These are phyloP conservation scores for Rhodotorula sp. DNA, from an alignment of 1,284 basidiomycete genomes.

Conservation along the genomic window DNA sequence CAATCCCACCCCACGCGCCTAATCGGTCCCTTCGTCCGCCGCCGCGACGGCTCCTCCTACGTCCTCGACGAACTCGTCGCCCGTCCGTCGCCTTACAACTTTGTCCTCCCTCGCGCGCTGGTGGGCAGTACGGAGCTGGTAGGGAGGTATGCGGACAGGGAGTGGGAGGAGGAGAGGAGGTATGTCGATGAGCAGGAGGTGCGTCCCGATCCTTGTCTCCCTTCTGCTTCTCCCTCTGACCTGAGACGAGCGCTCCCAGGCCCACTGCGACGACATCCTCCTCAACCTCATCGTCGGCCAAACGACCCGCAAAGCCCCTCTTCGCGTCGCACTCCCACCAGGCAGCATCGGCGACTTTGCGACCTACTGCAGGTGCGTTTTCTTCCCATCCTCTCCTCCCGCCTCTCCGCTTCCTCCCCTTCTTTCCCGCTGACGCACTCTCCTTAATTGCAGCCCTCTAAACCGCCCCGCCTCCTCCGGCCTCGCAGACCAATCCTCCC, in stretches of 20 bases:
- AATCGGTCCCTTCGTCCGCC: slow-evolving; percentile 3
- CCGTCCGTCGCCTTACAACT: not conserved
- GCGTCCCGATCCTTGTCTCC: not conserved
- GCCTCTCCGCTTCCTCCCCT: too few relatives aligned
- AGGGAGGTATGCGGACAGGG: not conserved
- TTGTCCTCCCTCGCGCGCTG: not conserved
- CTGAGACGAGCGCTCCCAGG: not conserved
- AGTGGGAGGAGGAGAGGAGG: not conserved
- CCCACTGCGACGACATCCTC: slow-evolving; percentile 16
- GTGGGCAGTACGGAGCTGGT: not conserved
- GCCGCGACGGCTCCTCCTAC: not conserved
- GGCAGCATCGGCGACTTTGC: slow-evolving; percentile 7
- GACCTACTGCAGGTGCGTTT: slow-evolving; percentile 6
- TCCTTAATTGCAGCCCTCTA: not conserved
- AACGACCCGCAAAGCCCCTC: not conserved
- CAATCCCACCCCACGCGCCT: slow-evolving; percentile 1
- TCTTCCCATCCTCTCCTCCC: not conserved
- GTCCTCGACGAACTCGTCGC: slow-evolving; percentile 3
- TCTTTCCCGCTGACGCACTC: not conserved
- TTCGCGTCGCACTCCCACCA: slow-evolving; percentile 7
- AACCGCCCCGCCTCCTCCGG: slow-evolving; percentile 5
- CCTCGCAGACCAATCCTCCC: slow-evolving; percentile 4
- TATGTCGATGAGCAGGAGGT: slow-evolving; percentile 8
- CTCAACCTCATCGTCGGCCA: slow-evolving; percentile 2
- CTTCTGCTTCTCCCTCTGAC: not conserved